A percentile compares a stretch with the other conserved stretches of the same genome.
Conservation (phyloP, 495 filamentous ascomycete species). For the Chaetomium cochliodes region DNA sequence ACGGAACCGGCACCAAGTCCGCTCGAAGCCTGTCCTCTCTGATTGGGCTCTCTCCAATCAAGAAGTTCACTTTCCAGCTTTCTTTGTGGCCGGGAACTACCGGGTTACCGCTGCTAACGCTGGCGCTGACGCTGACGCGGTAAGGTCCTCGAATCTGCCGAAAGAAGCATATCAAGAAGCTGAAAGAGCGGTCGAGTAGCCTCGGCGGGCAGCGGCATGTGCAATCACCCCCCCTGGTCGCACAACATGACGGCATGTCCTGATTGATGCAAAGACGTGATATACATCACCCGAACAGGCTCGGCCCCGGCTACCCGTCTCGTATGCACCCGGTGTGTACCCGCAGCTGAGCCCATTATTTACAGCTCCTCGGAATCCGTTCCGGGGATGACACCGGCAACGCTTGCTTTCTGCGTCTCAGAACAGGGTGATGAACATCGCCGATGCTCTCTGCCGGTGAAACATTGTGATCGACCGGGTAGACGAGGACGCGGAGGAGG, state of each 20-base stretch:
- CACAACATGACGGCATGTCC: background rate
- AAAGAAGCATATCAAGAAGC: background rate
- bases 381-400: background rate
- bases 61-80: too few relatives aligned
- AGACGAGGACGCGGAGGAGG: background rate
- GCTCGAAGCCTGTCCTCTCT: background rate
- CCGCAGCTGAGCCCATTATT: background rate
- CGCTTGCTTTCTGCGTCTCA: background rate
- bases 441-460: background rate
- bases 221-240: background rate
- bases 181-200: background rate
- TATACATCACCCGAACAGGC: background rate
- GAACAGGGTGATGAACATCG: background rate
- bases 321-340: background rate
- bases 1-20: background rate
- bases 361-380: background rate
- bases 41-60: too few relatives aligned
- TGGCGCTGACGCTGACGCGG: too few relatives aligned
- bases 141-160: background rate
- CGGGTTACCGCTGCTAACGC: background rate
- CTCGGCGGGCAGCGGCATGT: background rate
- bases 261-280: background rate
- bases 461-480: background rate
- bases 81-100: too few relatives aligned
- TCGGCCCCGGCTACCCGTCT: background rate